A percentile compares a stretch with the other conserved stretches of the same genome.
Evolutionary conservation across 2,329 filamentous ascomycete species (phyloP).

Genomic region (Penicillium italicum): DNA sequence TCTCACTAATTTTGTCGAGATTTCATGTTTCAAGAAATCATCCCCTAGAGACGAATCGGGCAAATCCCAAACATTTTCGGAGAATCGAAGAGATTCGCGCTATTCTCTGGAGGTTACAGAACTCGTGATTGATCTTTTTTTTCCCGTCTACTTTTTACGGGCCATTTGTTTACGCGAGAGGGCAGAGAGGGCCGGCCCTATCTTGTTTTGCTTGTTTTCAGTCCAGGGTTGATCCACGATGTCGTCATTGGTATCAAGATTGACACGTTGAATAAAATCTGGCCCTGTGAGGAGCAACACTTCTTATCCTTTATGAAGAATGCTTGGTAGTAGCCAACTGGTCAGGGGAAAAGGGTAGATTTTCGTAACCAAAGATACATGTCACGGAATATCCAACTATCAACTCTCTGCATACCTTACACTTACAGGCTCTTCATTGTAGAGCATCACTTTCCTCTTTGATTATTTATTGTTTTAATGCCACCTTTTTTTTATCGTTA

Average conservation of each 20-base stretch:
- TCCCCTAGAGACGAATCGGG: background rate
- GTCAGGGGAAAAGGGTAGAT: background rate
- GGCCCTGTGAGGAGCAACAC: background rate
- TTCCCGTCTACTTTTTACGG: conserved; percentile 5
- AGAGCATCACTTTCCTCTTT: too few relatives aligned
- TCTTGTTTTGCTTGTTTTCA: background rate
- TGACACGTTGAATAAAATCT: background rate
- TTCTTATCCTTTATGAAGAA: background rate
- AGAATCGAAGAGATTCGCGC: background rate
- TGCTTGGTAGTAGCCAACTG: background rate
- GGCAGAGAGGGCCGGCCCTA: conserved; percentile 14
- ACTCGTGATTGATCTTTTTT: background rate
- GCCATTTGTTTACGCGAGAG: conserved; percentile 5
- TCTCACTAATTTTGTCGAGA: too few relatives aligned
- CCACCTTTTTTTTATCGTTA: too few relatives aligned
- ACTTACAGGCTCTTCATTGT: too few relatives aligned
- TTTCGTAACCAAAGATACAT: background rate
- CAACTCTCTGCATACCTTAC: too few relatives aligned
- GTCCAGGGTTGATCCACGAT: background rate
- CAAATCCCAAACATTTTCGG: background rate
- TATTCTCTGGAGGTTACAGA: background rate
- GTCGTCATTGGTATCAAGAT: background rate
- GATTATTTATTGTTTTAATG: too few relatives aligned
- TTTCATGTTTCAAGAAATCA: background rate
- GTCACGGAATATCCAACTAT: too few relatives aligned